phyloP scores from a whole-genome alignment of 208 protist species.

The Crithidia expoeki region DNA sequence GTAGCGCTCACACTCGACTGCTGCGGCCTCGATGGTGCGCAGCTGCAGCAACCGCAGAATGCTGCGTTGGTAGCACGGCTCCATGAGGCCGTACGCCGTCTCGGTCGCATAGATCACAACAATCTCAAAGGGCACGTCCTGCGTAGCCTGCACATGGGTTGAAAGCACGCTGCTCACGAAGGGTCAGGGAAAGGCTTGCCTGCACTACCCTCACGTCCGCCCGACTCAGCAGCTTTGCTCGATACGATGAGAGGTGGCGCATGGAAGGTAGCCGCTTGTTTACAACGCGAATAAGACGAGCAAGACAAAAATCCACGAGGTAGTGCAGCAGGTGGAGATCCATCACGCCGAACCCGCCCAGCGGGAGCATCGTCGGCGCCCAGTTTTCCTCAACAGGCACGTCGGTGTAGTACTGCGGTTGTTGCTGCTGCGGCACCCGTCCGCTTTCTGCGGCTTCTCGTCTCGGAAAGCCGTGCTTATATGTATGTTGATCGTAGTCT shows the following conservation, averaged over 20 bases:
- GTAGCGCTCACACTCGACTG: constrained; percentile 63
- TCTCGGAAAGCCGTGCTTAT: no score
- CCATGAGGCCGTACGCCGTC: constrained; percentile 82
- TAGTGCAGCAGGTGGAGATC: constrained; percentile 89
- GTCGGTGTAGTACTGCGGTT: neutral
- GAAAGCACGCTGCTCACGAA: constrained; percentile 75
- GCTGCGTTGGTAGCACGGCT: constrained; percentile 73
- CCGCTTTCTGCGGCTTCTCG: neutral
- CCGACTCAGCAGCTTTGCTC: constrained; percentile 54
- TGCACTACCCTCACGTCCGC: constrained; percentile 81
- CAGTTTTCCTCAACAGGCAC: neutral
- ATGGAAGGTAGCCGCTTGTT: constrained; percentile 55
- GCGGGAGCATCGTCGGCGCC: constrained; percentile 49
- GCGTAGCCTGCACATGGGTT: neutral
- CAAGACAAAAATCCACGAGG: constrained; percentile 45
- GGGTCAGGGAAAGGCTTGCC: constrained; percentile 38
- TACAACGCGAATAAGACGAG: constrained; percentile 39
- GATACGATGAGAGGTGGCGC: constrained; percentile 39
- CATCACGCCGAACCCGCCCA: constrained; percentile 90
- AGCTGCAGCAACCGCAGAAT: constrained; percentile 67
- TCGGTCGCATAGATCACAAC: constrained; percentile 91
- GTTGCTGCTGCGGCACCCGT: neutral
- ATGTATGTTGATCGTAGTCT: no score
- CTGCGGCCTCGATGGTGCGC: constrained; percentile 50
- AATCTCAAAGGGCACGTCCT: constrained; percentile 32